A percentile compares a stretch with the other conserved stretches of the same genome.
Evolutionary conservation across 108 stramenopile genomes (phyloP).

Genomic region (Phaeodactylum tricornutum): DNA sequence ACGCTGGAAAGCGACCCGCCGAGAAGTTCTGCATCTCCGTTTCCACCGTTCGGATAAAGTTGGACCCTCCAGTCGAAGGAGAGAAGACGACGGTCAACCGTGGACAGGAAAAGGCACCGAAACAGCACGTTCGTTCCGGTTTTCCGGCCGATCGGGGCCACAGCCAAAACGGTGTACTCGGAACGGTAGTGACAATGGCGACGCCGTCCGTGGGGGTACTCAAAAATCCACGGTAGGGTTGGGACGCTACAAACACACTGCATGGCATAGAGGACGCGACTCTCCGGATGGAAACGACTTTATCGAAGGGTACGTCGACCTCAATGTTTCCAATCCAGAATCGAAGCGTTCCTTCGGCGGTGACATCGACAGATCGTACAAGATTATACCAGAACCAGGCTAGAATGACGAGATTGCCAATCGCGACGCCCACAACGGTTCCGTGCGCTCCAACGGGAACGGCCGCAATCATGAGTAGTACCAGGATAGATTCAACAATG

Average conservation of each 20-base stretch:
- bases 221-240: slow-evolving; percentile 68
- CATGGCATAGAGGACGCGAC: slow-evolving; percentile 22
- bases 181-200: slow-evolving; percentile 71
- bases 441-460: slow-evolving; percentile 81
- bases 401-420: slow-evolving; percentile 65
- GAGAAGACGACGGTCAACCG: slow-evolving; percentile 73
- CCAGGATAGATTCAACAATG: slow-evolving; percentile 59
- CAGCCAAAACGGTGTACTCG: slow-evolving; percentile 73
- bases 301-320: slow-evolving; percentile 77
- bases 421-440: slow-evolving; percentile 64
- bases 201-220: slow-evolving; percentile 67
- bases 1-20: slow-evolving; percentile 3
- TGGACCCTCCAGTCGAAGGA: slow-evolving; percentile 59
- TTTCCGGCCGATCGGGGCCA: slow-evolving; percentile 82
- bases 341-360: slow-evolving; percentile 63
- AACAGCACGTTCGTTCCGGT: slow-evolving; percentile 57
- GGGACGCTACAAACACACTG: slow-evolving; percentile 25
- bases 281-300: slow-evolving; percentile 58
- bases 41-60: slow-evolving; percentile 77
- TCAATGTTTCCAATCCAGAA: slow-evolving; percentile 90
- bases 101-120: slow-evolving; percentile 62
- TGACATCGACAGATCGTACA: slow-evolving; percentile 78
- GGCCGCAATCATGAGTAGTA: slow-evolving; percentile 47
- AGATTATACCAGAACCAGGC: slow-evolving; percentile 89
- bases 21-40: slow-evolving; percentile 65